Evolutionary conservation across 2,329 filamentous ascomycete genomes (phyloP).

Genomic region (Emergomyces africanus): DNA sequence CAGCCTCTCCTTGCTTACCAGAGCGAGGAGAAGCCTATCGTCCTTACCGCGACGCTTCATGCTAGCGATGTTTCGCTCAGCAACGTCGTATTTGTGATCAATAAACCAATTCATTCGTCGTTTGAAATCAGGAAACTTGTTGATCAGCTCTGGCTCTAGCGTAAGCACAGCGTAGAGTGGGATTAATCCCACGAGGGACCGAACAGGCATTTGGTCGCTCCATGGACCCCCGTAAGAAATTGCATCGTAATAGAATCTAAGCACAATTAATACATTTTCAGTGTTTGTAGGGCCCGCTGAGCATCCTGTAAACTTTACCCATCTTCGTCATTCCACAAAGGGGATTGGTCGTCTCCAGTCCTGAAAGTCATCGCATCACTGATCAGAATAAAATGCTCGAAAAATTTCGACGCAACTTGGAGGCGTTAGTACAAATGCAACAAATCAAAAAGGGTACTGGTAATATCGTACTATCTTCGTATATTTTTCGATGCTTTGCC

Average conservation of each 20-base stretch:
- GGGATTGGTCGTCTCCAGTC: slow-evolving; percentile 57
- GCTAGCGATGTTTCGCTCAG: slow-evolving; percentile 87
- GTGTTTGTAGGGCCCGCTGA: background rate
- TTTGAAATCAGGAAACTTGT: slow-evolving; percentile 85
- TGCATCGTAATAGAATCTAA: slow-evolving; percentile 88
- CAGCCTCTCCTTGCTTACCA: slow-evolving; percentile 87
- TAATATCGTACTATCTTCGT: slow-evolving; percentile 57
- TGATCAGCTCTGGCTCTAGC: slow-evolving; percentile 84
- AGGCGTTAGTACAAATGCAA: background rate
- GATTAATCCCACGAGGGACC: slow-evolving; percentile 86
- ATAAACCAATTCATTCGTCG: slow-evolving; percentile 91
- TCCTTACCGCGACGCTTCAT: slow-evolving; percentile 85
- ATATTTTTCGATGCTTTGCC: slow-evolving; percentile 86
- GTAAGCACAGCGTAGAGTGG: slow-evolving; percentile 87
- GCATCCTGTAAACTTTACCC: slow-evolving; percentile 28
- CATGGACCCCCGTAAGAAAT: slow-evolving; percentile 92
- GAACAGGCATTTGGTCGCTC: slow-evolving; percentile 82
- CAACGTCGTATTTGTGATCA: slow-evolving; percentile 71
- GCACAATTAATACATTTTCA: background rate
- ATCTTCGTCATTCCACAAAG: slow-evolving; percentile 91
- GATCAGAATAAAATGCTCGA: slow-evolving; percentile 96
- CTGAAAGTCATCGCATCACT: slow-evolving; percentile 94
- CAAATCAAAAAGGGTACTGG: background rate
- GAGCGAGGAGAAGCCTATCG: slow-evolving; percentile 70
- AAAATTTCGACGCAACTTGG: slow-evolving; percentile 84